A percentile compares a stretch with the other conserved stretches of the same genome.
Evolutionary conservation across 2,329 filamentous ascomycete genomes (phyloP).

Genomic region (Fusarium siculi): DNA sequence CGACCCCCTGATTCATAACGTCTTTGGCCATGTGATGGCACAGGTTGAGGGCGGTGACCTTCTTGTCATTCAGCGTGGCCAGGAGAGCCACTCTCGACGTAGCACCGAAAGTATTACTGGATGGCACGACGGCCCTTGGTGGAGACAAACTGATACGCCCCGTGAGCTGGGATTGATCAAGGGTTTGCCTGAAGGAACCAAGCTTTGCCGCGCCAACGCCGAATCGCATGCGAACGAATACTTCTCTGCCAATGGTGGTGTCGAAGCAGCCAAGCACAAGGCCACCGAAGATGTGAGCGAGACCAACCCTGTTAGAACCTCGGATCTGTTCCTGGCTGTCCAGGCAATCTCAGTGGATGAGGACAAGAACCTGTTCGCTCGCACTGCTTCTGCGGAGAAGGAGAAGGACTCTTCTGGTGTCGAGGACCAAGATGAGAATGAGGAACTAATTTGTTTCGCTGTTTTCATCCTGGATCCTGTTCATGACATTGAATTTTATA

Average conservation of each 20-base stretch:
- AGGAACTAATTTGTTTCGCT: constrained; percentile 77
- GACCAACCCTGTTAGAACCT: constrained; percentile 88
- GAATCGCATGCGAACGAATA: constrained; percentile 90
- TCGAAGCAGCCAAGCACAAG: constrained; percentile 82
- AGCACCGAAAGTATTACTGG: constrained; percentile 70
- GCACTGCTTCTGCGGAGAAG: constrained; percentile 62
- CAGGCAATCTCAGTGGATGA: constrained; percentile 80
- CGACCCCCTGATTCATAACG: constrained; percentile 89
- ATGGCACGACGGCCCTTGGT: constrained; percentile 98
- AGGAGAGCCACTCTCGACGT: constrained; percentile 79
- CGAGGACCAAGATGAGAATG: constrained; percentile 62
- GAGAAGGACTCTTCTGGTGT: constrained; percentile 66
- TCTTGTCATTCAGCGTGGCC: constrained; percentile 91
- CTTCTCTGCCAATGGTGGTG: constrained; percentile 79
- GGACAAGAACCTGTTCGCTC: constrained; percentile 75
- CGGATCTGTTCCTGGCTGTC: constrained; percentile 94
- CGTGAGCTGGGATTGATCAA: constrained; percentile 84
- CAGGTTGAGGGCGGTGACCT: constrained; percentile 98
- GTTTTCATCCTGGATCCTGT: constrained; percentile 88
- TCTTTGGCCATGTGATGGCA: constrained; percentile 97
- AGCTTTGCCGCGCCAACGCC: constrained; percentile 88
- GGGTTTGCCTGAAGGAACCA: constrained; percentile 86
- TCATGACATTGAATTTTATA: constrained; percentile 87
- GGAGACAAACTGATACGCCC: constrained; percentile 76
- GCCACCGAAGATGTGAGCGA: constrained; percentile 84